Evolutionary conservation across 345 rosid genomes (phyloP).

Genomic region (Trapa incisa): DNA sequence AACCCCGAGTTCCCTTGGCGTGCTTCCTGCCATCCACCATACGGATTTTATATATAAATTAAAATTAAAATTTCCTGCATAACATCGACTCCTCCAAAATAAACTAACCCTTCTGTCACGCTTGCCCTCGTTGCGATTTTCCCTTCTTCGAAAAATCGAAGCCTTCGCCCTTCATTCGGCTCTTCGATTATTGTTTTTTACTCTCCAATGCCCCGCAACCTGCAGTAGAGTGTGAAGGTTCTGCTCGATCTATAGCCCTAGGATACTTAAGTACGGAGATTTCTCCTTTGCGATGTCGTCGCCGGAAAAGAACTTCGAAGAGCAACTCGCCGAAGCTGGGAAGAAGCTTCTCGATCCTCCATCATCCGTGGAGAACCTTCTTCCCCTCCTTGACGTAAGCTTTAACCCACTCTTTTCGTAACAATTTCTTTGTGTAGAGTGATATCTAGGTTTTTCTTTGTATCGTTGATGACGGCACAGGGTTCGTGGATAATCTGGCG

Average conservation of each 20-base stretch:
- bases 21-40: no score
- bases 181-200: no score
- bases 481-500: no score
- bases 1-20: no score
- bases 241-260: conserved; percentile 1
- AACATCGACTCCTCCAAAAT: no score
- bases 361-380: conserved; percentile 57
- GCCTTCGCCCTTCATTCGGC: background rate
- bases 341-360: conserved; percentile 50
- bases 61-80: no score
- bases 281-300: conserved; percentile 7
- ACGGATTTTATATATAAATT: no score
- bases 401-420: background rate
- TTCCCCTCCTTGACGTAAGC: conserved; percentile 79
- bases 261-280: conserved; percentile 9
- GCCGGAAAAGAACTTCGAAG: conserved; percentile 20
- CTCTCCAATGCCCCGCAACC: no score
- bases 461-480: no score
- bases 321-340: conserved; percentile 36
- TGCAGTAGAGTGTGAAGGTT: background rate
- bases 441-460: background rate
- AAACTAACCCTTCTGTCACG: background rate
- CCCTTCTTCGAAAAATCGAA: conserved; percentile 2
- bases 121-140: background rate
- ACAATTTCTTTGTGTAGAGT: background rate